phyloP scores from a whole-genome alignment of 2,329 filamentous ascomycete genomes.

The Aschersonia sp. region DNA sequence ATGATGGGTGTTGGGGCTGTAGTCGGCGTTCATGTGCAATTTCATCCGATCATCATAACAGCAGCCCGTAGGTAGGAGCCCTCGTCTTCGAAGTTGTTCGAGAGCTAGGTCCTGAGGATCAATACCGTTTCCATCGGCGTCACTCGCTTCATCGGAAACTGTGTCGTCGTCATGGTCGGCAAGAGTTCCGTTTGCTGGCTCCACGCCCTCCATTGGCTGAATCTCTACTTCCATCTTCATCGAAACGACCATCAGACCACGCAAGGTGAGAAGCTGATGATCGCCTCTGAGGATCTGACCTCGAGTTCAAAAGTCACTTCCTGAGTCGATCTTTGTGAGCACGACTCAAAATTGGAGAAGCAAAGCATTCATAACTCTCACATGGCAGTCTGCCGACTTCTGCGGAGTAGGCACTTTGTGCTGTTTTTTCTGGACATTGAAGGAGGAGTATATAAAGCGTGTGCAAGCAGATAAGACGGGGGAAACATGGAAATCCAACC shows the following conservation, averaged over 20 bases:
- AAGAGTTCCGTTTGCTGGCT: conserved; percentile 12
- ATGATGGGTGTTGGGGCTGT: conserved; percentile 61
- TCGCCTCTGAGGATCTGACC: background rate
- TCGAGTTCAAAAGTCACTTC: no score
- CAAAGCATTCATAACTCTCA: no score
- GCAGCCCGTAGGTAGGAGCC: conserved; percentile 54
- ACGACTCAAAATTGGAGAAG: no score
- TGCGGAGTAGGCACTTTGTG: no score
- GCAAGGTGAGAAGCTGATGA: no score
- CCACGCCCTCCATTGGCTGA: conserved; percentile 27
- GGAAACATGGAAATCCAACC: no score
- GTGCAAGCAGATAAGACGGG: no score
- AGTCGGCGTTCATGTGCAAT: conserved; percentile 77
- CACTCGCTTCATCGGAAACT: conserved; percentile 18
- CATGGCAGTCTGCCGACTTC: no score
- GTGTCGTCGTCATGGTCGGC: conserved; percentile 16
- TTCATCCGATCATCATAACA: conserved; percentile 96
- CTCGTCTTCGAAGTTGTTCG: conserved; percentile 25
- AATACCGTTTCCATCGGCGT: conserved; percentile 18
- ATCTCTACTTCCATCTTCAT: conserved; percentile 27
- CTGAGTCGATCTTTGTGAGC: no score
- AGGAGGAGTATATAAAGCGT: no score
- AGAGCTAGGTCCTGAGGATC: conserved; percentile 22
- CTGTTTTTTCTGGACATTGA: no score
- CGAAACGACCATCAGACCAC: background rate